A percentile compares a stretch with the other conserved stretches of the same genome.
Conservation (phyloP, 2,329 filamentous ascomycete species). For the Fusarium piperis region DNA sequence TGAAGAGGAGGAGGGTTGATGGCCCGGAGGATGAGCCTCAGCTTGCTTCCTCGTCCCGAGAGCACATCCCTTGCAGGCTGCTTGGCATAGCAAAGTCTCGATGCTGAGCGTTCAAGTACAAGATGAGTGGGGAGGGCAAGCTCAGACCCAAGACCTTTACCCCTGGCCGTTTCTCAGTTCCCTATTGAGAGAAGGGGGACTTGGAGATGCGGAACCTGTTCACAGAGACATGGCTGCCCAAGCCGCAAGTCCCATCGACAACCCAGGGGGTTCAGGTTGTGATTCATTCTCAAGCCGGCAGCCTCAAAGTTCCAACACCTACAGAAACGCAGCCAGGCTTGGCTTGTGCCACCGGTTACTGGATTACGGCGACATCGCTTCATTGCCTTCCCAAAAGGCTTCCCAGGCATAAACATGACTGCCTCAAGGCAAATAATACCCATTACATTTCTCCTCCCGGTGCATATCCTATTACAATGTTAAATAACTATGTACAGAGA, state of each 20-base stretch:
- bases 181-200: neutral
- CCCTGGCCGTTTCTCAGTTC: neutral
- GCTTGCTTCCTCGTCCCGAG: neutral
- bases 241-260: too few relatives aligned
- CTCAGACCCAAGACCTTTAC: too few relatives aligned
- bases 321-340: neutral
- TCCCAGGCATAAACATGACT: neutral
- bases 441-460: neutral
- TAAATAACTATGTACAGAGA: neutral
- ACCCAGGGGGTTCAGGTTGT: neutral
- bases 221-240: neutral
- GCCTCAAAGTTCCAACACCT: neutral
- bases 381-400: neutral
- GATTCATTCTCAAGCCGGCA: neutral
- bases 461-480: too few relatives aligned
- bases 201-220: neutral
- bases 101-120: neutral
- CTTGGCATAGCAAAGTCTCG: neutral
- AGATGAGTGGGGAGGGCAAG: neutral
- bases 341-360: neutral
- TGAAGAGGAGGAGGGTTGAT: constrained; percentile 29
- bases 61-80: neutral
- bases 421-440: neutral
- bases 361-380: neutral
- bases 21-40: neutral